Base-by-base conservation (phyloP, 257 asterid genomes). In the Petunia secreta region DNA sequence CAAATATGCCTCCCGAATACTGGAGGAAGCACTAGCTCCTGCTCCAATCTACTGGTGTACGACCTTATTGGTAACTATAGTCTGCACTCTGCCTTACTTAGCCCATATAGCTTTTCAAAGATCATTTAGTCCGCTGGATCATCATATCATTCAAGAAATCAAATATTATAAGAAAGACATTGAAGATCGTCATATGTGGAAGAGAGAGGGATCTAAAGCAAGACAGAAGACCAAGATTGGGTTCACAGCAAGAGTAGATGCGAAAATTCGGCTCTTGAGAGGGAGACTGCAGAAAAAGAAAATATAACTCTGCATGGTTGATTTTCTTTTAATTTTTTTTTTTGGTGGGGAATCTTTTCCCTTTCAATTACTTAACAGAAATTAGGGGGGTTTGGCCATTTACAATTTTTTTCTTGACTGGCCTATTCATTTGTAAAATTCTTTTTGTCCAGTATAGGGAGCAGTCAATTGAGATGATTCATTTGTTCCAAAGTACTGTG, bases 121-220 rank as follows among this genome's bases (percentile, higher is more conserved):
- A 75, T 85, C 91, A 14, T 89, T 92, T 86, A 87, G 84, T 75
- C 99, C 98, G 1, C 85, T 92, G 95, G 99, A 96, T 65, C 99
- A 94, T 79, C 98, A 96, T 57, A 87, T 96, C 75, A 96, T 96
- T 75, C 98, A 94, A 75, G 99, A 96, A 87, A 94, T 96, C 81
- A 96, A 92, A 82, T 90, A 88, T 79, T 94, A 89, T 57, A 86
- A 75, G 87, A 96, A 94, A 80, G 94, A 96, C 40, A 85, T 91
- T 0, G 92, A 94, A 84, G 99, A 96, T 82, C 88, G 91, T 60
- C 89, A 80, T 60, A 96, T 96, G 99, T 96, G 99, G 99, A 88
- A 80, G 40, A 76, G 91, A 76, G 99, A 96, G 74, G 81, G 90
- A 40, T 89, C 94, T 7, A 96, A 91, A 87, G 99, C 98, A 2